Evolutionary conservation across 768 basidiomycete genomes (phyloP).

Genomic region (Amanita pallidorosea): DNA sequence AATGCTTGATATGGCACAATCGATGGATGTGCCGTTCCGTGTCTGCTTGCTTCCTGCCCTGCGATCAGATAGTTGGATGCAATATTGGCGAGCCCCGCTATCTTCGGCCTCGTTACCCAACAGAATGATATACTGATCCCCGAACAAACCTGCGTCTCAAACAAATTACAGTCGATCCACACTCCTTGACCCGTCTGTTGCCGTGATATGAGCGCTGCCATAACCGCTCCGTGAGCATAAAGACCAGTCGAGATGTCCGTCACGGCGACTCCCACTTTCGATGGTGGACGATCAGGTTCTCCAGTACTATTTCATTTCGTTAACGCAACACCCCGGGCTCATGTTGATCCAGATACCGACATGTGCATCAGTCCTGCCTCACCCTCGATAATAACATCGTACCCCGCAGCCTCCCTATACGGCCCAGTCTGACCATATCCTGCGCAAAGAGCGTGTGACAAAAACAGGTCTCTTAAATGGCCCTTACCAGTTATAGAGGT

Average conservation of each 20-base stretch:
- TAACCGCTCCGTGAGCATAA: conserved; percentile 86
- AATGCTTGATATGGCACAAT: conserved; percentile 93
- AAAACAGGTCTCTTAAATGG: background rate
- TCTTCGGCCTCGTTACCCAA: conserved; percentile 27
- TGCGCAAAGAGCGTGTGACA: conserved; percentile 6
- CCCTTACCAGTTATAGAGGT: conserved; percentile 73
- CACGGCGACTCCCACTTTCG: conserved; percentile 92
- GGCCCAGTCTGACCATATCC: conserved; percentile 75
- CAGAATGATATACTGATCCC: background rate
- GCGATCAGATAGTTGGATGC: conserved; percentile 90
- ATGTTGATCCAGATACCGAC: conserved; percentile 24
- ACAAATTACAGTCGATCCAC: conserved; percentile 89
- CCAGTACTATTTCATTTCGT: conserved; percentile 53
- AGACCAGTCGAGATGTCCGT: conserved; percentile 85
- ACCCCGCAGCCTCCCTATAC: conserved; percentile 72
- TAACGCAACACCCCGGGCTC: conserved; percentile 1
- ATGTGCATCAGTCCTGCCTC: conserved; percentile 96
- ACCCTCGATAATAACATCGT: conserved; percentile 80
- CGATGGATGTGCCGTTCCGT: conserved; percentile 91
- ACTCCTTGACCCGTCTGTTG: conserved; percentile 79
- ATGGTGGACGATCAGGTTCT: conserved; percentile 75
- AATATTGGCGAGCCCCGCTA: conserved; percentile 86
- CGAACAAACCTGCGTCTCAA: conserved; percentile 63
- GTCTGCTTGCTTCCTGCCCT: conserved; percentile 68
- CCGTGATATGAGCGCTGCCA: conserved; percentile 80